These are phyloP conservation scores for Ascosphaera aggregata DNA, from an alignment of 2,329 filamentous ascomycete species.

Conservation along the genomic window DNA sequence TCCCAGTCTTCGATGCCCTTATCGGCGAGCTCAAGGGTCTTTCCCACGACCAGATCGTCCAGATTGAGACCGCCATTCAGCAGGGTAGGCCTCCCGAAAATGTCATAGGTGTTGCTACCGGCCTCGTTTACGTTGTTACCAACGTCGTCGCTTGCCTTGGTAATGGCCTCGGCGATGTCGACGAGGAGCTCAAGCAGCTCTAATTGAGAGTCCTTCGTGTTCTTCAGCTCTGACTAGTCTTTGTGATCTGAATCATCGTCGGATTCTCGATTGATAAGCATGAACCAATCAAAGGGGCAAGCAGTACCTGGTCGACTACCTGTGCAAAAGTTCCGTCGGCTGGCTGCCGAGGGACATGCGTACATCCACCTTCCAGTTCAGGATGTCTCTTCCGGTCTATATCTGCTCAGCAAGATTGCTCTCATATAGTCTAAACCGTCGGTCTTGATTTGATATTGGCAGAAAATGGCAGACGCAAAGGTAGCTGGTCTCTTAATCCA, in stretches of 20 bases:
- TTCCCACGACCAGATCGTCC: background rate
- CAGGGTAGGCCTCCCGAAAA: background rate
- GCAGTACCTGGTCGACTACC: no score
- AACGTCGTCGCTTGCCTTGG: background rate
- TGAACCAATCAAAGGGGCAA: background rate
- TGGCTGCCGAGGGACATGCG: no score
- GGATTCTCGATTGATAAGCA: background rate
- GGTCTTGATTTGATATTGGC: no score
- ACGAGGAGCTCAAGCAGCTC: background rate
- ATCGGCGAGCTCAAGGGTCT: background rate
- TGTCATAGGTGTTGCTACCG: background rate
- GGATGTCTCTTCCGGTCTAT: no score
- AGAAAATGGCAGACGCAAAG: no score
- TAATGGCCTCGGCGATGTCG: background rate
- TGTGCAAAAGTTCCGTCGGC: no score
- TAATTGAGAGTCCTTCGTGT: background rate
- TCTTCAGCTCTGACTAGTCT: background rate
- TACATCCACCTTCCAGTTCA: no score
- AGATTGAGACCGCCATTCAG: background rate
- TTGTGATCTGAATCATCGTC: background rate
- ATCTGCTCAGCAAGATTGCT: no score
- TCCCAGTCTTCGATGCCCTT: background rate
- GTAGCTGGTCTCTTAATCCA: no score
- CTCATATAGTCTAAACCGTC: no score
- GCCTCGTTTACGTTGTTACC: background rate